These are phyloP conservation scores for Jamesozyma lodderae DNA, from an alignment of 805 yeast genomes.

Conservation along the genomic window DNA sequence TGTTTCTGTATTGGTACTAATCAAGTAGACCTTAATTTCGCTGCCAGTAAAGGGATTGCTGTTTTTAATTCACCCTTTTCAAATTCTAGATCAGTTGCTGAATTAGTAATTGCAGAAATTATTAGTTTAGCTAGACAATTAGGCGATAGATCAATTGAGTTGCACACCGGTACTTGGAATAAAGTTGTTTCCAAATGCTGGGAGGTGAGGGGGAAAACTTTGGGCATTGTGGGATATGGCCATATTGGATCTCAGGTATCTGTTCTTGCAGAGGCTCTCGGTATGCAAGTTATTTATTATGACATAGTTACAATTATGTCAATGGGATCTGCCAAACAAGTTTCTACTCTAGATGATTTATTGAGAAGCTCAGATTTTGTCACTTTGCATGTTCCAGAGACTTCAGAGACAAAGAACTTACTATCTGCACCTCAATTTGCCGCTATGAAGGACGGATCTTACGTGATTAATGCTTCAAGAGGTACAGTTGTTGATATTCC, in stretches of 20 bases:
- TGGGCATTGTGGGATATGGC: conserved; percentile 95
- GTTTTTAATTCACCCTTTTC: conserved; percentile 98
- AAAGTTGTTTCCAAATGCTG: conserved; percentile 89
- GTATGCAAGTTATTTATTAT: conserved; percentile 91
- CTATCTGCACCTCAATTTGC: conserved; percentile 83
- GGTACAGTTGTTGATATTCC: conserved; percentile 96
- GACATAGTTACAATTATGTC: conserved; percentile 90
- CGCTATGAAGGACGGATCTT: conserved; percentile 92
- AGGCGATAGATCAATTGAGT: conserved; percentile 89
- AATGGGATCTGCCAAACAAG: conserved; percentile 92
- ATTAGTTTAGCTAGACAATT: conserved; percentile 89
- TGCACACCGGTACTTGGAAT: conserved; percentile 96
- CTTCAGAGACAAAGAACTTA: conserved; percentile 86
- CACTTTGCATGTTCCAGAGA: conserved; percentile 87
- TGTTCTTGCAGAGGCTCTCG: conserved; percentile 93
- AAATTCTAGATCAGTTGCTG: conserved; percentile 96
- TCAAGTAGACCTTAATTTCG: conserved; percentile 86
- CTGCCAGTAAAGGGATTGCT: conserved; percentile 86
- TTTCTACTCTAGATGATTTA: conserved; percentile 70
- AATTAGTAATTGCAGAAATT: conserved; percentile 88
- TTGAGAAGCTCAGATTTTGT: conserved; percentile 77
- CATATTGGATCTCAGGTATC: conserved; percentile 96
- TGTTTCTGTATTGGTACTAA: conserved; percentile 99
- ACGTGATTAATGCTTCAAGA: conserved; percentile 89
- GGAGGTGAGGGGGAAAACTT: conserved; percentile 97